phyloP scores from a whole-genome alignment of 306 rosid genomes.

The Rosa lucieae region DNA sequence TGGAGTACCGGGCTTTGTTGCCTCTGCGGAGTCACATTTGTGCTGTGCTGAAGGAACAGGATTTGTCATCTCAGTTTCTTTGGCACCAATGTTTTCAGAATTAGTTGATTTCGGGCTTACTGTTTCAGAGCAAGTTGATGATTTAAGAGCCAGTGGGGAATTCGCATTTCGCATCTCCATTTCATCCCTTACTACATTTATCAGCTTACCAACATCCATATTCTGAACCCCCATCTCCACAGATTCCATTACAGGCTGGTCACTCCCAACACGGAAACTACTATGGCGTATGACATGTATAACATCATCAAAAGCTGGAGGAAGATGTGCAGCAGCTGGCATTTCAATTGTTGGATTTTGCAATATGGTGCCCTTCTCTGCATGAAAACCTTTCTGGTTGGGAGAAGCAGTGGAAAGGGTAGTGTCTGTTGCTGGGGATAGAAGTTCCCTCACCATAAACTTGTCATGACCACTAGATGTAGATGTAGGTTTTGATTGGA shows the following conservation, averaged over 20 bases:
- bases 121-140: constrained; percentile 57
- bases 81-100: constrained; percentile 44
- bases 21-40: constrained; percentile 52
- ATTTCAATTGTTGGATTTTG: constrained; percentile 55
- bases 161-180: constrained; percentile 52
- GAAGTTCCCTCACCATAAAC: constrained; percentile 70
- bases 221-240: constrained; percentile 87
- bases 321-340: constrained; percentile 58
- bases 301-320: constrained; percentile 86
- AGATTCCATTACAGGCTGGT: constrained; percentile 75
- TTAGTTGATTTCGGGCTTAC: constrained; percentile 44
- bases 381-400: constrained; percentile 49
- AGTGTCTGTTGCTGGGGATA: constrained; percentile 53
- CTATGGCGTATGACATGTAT: constrained; percentile 97
- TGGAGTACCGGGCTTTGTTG: constrained; percentile 37
- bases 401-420: constrained; percentile 37
- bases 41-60: constrained; percentile 30
- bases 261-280: constrained; percentile 90
- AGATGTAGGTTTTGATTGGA: constrained; percentile 32
- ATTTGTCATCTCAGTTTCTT: constrained; percentile 49
- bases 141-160: constrained; percentile 38
- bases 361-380: constrained; percentile 45
- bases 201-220: constrained; percentile 75
- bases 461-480: constrained; percentile 67
- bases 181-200: constrained; percentile 77